Percentiles rank a stretch among this genome's conserved stretches.
Conservation (phyloP, 257 asterid genomes). For the Gentiana straminea region DNA sequence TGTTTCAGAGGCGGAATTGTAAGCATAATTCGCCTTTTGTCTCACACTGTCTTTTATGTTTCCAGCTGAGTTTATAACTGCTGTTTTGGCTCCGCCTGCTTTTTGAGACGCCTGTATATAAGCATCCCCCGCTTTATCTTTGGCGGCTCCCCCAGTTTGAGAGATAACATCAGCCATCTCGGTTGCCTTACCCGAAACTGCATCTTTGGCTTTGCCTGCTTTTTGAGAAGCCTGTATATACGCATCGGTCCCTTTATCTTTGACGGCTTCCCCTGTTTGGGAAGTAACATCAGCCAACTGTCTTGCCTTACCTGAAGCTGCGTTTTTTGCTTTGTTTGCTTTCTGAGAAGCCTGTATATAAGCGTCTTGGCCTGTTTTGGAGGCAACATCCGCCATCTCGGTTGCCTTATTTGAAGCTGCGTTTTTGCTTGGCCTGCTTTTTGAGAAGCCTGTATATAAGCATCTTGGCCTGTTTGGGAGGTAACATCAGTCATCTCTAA, state of each 20-base stretch:
- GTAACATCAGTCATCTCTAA: constrained; percentile 14
- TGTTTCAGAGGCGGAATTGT: neutral
- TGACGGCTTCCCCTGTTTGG: constrained; percentile 3
- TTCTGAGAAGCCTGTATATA: constrained; percentile 1
- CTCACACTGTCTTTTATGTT: constrained; percentile 14
- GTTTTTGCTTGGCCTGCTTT: neutral
- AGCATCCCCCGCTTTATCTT: constrained; percentile 8
- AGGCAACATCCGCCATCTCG: constrained; percentile 16
- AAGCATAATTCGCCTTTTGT: constrained; percentile 7
- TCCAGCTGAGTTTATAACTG: constrained; percentile 11
- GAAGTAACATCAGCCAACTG: constrained; percentile 2
- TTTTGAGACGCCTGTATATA: constrained; percentile 7
- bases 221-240: constrained; percentile 1
- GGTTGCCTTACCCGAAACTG: neutral
- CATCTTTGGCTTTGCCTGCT: no score
- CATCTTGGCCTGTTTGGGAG: constrained; percentile 4
- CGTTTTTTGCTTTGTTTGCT: no score
- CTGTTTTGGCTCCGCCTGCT: constrained; percentile 8
- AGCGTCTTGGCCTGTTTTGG: constrained; percentile 11
- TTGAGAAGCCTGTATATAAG: constrained; percentile 1
- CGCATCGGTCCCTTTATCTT: constrained; percentile 12
- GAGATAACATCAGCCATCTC: constrained; percentile 1
- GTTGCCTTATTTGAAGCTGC: constrained; percentile 11
- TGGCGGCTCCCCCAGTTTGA: constrained; percentile 4
- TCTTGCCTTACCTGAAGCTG: neutral